A percentile compares a stretch with the other conserved stretches of the same genome.
These are phyloP conservation scores for Corynespora cassiicola DNA, from an alignment of 2,329 filamentous ascomycete species.

Conservation along the genomic window DNA sequence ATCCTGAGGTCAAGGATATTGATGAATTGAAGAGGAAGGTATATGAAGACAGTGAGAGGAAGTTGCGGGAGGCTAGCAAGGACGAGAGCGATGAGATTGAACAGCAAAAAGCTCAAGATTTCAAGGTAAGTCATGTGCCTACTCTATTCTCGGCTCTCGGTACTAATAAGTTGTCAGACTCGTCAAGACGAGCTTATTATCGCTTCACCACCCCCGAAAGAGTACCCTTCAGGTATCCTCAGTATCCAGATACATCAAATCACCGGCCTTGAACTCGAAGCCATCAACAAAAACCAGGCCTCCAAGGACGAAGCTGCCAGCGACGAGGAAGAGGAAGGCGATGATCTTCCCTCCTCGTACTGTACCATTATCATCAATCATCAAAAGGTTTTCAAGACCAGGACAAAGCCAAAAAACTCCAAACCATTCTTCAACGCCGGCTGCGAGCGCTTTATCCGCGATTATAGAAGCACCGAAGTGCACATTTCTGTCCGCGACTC, in stretches of 20 bases:
- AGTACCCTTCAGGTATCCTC: conserved; percentile 70
- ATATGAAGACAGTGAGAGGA: conserved; percentile 60
- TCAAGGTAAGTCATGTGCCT: conserved; percentile 51
- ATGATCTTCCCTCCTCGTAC: conserved; percentile 72
- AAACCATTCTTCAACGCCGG: conserved; percentile 82
- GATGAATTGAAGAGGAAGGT: conserved; percentile 67
- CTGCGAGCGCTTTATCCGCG: conserved; percentile 73
- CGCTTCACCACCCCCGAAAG: conserved; percentile 67
- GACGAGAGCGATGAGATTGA: conserved; percentile 68
- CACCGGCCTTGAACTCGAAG: conserved; percentile 69
- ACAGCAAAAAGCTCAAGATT: conserved; percentile 72
- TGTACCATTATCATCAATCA: conserved; percentile 78
- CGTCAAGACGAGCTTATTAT: conserved; percentile 69
- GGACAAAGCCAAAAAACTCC: conserved; percentile 78
- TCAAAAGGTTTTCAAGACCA: conserved; percentile 70
- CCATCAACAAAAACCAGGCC: conserved; percentile 61
- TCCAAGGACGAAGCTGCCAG: conserved; percentile 59
- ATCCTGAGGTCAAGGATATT: conserved; percentile 63
- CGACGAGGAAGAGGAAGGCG: conserved; percentile 66
- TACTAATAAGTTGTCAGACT: conserved; percentile 35
- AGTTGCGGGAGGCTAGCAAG: conserved; percentile 69
- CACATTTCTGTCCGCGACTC: conserved; percentile 72
- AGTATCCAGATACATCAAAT: conserved; percentile 77
- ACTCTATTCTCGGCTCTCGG: too few relatives aligned
- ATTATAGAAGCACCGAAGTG: conserved; percentile 72